A percentile compares a stretch with the other conserved stretches of the same genome.
These are phyloP conservation scores for Hericium coralloides DNA, from an alignment of 768 basidiomycete species.

Conservation along the genomic window DNA sequence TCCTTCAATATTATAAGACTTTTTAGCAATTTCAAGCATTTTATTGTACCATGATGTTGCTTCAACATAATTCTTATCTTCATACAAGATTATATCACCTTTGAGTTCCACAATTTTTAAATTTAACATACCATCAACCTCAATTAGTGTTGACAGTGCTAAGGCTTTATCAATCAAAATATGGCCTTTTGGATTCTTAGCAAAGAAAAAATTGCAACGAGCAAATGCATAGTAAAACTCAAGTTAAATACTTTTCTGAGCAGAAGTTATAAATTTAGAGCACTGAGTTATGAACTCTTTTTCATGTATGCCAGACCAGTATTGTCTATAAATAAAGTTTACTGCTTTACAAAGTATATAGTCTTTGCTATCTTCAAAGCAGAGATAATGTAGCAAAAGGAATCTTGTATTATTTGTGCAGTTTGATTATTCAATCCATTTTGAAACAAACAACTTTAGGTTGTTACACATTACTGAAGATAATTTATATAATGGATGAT, in stretches of 20 bases:
- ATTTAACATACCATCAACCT: no score
- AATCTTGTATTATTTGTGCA: not conserved
- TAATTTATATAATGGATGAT: not conserved
- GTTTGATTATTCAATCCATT: not conserved
- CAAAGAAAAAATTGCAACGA: no score
- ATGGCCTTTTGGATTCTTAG: no score
- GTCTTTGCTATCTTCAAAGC: not conserved
- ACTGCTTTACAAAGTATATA: not conserved
- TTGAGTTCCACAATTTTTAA: no score
- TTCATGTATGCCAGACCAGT: not conserved
- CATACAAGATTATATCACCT: no score
- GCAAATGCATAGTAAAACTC: no score
- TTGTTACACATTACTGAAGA: not conserved
- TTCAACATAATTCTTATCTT: no score
- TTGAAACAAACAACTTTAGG: not conserved
- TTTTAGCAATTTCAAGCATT: no score
- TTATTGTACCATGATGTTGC: no score
- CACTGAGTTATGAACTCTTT: not conserved
- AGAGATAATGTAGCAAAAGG: not conserved
- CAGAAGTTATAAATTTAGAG: not conserved
- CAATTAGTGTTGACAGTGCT: no score
- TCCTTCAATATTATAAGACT: no score
- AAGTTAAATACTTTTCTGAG: not conserved
- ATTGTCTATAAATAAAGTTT: not conserved
- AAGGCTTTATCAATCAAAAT: no score